These are phyloP conservation scores for Tilletia walkeri DNA, from an alignment of 1,284 basidiomycete species.

Conservation along the genomic window DNA sequence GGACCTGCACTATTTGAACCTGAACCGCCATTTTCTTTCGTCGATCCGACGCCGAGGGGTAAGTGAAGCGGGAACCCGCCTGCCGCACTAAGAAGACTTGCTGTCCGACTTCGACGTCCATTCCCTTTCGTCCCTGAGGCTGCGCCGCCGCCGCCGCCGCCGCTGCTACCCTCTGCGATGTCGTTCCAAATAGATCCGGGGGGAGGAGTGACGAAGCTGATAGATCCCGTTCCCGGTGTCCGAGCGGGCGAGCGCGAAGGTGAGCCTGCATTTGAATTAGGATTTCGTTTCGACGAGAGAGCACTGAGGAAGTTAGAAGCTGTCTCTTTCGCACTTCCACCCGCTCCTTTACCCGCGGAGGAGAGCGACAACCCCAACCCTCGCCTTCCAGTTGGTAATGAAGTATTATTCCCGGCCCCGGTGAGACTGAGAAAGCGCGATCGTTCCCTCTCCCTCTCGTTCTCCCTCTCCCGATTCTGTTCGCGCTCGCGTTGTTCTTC, in stretches of 20 bases:
- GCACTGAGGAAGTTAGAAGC: neutral
- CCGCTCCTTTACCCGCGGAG: neutral
- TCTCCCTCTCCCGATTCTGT: neutral
- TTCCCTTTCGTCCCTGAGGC: too few relatives aligned
- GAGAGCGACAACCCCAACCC: too few relatives aligned
- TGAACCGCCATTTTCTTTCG: neutral
- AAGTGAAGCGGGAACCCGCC: neutral
- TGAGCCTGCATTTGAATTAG: too few relatives aligned
- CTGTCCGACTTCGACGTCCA: neutral
- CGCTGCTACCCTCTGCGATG: too few relatives aligned
- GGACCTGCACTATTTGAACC: too few relatives aligned
- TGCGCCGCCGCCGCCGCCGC: too few relatives aligned
- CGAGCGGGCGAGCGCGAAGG: too few relatives aligned
- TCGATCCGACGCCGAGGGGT: neutral
- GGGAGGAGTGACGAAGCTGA: too few relatives aligned
- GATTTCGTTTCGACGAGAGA: neutral
- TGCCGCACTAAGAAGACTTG: neutral
- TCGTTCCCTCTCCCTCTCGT: neutral
- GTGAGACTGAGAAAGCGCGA: too few relatives aligned
- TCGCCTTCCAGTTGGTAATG: neutral
- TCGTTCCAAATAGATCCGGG: too few relatives aligned
- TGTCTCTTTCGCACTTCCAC: neutral
- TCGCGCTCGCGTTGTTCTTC: conserved; percentile 6
- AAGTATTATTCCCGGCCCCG: neutral
- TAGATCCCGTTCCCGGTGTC: too few relatives aligned